Evolutionary conservation across 108 stramenopile genomes (phyloP).

Genomic region (Skeletonema potamos): DNA sequence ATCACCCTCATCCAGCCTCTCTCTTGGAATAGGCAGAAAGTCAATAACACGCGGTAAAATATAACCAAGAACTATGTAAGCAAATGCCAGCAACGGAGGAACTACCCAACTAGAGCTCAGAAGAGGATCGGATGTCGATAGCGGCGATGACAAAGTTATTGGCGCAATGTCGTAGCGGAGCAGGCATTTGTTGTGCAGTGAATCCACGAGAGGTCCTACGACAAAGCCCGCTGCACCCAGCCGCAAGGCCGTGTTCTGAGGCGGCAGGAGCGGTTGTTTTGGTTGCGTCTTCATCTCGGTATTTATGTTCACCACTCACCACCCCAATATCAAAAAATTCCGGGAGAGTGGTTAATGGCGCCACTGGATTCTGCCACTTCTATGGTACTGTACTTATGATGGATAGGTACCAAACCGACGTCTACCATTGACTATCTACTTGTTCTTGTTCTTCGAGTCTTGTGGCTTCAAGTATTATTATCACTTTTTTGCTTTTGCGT

Average conservation of each 20-base stretch:
- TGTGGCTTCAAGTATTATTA: too few relatives aligned
- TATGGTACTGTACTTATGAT: too few relatives aligned
- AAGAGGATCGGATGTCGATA: constrained; percentile 8
- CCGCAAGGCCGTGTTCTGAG: constrained; percentile 29
- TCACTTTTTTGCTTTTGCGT: not conserved
- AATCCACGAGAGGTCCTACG: constrained; percentile 77
- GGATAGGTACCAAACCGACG: too few relatives aligned
- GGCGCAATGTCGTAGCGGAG: constrained; percentile 65
- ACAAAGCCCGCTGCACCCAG: constrained; percentile 63
- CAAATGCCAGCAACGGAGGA: constrained; percentile 78
- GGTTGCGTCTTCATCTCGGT: constrained; percentile 19
- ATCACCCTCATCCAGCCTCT: not conserved
- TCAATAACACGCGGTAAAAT: constrained; percentile 58
- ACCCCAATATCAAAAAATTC: too few relatives aligned
- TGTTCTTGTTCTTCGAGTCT: too few relatives aligned
- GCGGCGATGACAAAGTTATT: constrained; percentile 36
- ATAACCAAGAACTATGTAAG: constrained; percentile 78
- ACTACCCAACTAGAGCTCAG: constrained; percentile 76
- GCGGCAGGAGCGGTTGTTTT: constrained; percentile 25
- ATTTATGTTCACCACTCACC: too few relatives aligned
- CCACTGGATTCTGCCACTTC: too few relatives aligned
- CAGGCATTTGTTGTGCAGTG: constrained; percentile 84
- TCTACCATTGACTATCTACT: too few relatives aligned
- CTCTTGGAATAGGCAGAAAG: not conserved
- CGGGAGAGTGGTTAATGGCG: too few relatives aligned